A percentile compares a stretch with the other conserved stretches of the same genome.
These are phyloP conservation scores for Cryptosporidium andersoni DNA, from an alignment of 169 alveolate species.

Conservation along the genomic window DNA sequence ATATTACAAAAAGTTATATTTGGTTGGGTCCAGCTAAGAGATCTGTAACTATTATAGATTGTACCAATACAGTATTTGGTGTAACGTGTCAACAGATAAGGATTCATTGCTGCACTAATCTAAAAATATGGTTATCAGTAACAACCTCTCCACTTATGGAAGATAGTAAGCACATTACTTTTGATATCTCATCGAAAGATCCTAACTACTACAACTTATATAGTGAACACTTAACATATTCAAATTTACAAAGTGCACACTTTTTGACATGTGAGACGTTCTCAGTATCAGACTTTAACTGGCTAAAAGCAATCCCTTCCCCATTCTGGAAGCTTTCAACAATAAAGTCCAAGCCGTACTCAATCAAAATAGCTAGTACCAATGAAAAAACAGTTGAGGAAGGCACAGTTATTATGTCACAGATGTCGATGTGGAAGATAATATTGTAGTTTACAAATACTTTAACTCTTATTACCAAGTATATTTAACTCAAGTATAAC, in stretches of 20 bases:
- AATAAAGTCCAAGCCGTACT: no score
- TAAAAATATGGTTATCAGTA: constrained; percentile 16
- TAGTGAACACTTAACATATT: constrained; percentile 7
- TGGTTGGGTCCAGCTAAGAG: constrained; percentile 51
- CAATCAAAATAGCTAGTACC: no score
- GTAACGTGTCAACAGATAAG: constrained; percentile 47
- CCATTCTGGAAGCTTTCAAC: constrained; percentile 47
- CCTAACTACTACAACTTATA: constrained; percentile 13
- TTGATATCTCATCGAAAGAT: constrained; percentile 21
- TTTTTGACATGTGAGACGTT: constrained; percentile 2
- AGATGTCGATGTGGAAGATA: no score
- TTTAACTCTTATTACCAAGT: no score
- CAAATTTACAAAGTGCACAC: neutral
- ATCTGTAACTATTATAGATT: constrained; percentile 4
- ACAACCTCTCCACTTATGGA: constrained; percentile 51
- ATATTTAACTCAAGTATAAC: neutral
- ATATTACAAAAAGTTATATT: constrained; percentile 11
- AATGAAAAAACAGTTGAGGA: no score
- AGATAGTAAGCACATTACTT: constrained; percentile 4
- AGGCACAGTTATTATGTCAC: no score
- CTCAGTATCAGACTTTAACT: constrained; percentile 41
- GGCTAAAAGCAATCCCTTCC: constrained; percentile 33
- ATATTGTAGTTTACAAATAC: no score
- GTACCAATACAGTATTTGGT: constrained; percentile 5
- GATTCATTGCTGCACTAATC: constrained; percentile 22